These are phyloP conservation scores for Pisolithus tinctorius DNA, from an alignment of 768 basidiomycete species.

Conservation along the genomic window DNA sequence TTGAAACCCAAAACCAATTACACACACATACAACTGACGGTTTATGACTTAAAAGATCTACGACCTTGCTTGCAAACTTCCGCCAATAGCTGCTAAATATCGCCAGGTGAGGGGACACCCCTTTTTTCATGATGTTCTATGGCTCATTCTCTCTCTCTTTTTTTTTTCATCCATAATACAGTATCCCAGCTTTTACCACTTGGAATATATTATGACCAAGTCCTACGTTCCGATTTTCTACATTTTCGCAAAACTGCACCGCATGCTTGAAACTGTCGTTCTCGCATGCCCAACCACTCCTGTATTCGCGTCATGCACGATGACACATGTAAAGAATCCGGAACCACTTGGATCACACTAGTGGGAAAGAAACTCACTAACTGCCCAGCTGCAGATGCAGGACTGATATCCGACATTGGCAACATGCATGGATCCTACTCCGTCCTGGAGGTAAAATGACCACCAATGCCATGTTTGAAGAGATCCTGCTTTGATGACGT, in stretches of 20 bases:
- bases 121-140: background rate
- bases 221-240: slow-evolving; percentile 2
- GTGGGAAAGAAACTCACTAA: background rate
- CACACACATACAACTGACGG: background rate
- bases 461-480: too few relatives aligned
- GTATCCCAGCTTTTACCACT: background rate
- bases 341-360: background rate
- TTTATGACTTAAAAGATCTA: slow-evolving; percentile 3
- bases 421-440: too few relatives aligned
- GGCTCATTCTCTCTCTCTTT: background rate
- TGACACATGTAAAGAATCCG: background rate
- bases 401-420: background rate
- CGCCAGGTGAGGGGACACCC: background rate
- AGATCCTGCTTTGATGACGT: too few relatives aligned
- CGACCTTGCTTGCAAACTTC: background rate
- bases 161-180: background rate
- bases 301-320: background rate
- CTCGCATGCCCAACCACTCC: background rate
- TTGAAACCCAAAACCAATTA: background rate
- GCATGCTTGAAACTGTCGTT: background rate
- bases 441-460: too few relatives aligned
- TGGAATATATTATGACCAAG: background rate
- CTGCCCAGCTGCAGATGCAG: background rate
- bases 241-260: background rate
- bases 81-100: background rate